Evolutionary conservation across 768 basidiomycete genomes (phyloP), one percentile per base, ranked within the genome.

Genomic region (Pleurotus ostreatus): DNA sequence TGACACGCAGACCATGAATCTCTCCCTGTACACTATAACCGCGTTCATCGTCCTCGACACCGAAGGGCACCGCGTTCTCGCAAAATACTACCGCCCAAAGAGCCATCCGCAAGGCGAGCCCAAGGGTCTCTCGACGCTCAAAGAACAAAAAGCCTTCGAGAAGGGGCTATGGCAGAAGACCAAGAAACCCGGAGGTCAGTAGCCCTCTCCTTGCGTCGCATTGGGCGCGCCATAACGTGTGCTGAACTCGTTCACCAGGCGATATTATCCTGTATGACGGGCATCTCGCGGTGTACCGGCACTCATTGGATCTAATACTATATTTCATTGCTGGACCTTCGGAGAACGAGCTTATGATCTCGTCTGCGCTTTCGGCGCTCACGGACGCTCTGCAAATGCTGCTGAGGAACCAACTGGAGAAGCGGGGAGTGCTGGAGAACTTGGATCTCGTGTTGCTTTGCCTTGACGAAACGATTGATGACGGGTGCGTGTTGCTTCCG

Each of bases 301-400:
- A 97, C 66, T 93, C 95, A 15, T 85, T 96, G 49, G 97, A 99
- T 77, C 85, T 99, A 64, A 89, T 94, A 55, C 85, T 98, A 70
- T 97, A 97, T 78, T 83, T 98, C 65, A 81, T 98, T 65, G 93
- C 92, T 12, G 85, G 88, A 3, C 80, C 92, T 5, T 75, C 77
- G 1, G 94, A 97, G 73, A 99, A 99, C 72, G 97, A 99, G 70
- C 82, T 98, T 55, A 97, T 98, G 92, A 84, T 98, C 37, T 83
- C 89, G 56, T 74, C 83, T n/a, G 89, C 92, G 13, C 84, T 98
- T 13, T 79, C 76, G 39, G 91, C 92, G 0, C 87, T 97, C 65
- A 78, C 84, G 49, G 97, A 98, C 65, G 93, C 95, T 37, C 74
- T 95, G 22, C 82, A 85, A 16, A 77, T 98, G 65, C 78, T 98